Evolutionary conservation across 805 yeast species (phyloP), one percentile per base, ranked within the genome.

Genomic region (Monosporozyma aerobia): DNA sequence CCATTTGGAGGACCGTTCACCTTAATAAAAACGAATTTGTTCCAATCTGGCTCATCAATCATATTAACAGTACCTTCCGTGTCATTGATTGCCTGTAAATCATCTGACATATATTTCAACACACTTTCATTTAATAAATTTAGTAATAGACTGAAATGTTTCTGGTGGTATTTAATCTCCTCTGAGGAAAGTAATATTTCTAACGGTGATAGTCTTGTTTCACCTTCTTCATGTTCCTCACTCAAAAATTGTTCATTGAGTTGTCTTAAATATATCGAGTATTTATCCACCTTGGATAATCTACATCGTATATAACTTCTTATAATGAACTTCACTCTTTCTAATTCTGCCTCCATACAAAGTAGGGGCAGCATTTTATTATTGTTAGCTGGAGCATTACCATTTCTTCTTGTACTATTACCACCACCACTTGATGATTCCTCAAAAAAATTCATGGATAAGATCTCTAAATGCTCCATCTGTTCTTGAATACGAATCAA

Each of bases 271-370:
- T 72, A 81, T 4, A 86, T 71, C 27, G 88, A 75, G 67, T 71
- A 83, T 56, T 75, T 77, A 69, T 90, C 97, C 48, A 94, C 79
- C 68, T 87, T 90, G 55, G 73, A 70, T 52, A 90, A 67, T 53
- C 99, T 74, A 6, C 92, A 78, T 56, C 99, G 76, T 35, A 90
- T 72, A 65, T 89, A 92, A 13, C 88, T 77, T 50, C 97, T 71
- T n/a, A 90, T 74, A 37, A 92, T 68, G 64, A 84, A 94, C 60
- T 84, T 88, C 32, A 89, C 79, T 53, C 99, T 73, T 61, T 94
- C 98, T 25, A 94, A 76, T 59, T 94, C 98, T 13, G 95, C 85
- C 63, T 94, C 99, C 59, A 92, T 83, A 25, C 95, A 79, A 72
- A 94, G 80, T 47, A 90, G 73, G 53, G 87, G 84, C 53, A 92